Base-by-base conservation (phyloP, 805 yeast species). In the Spathaspora hagerdaliae region DNA sequence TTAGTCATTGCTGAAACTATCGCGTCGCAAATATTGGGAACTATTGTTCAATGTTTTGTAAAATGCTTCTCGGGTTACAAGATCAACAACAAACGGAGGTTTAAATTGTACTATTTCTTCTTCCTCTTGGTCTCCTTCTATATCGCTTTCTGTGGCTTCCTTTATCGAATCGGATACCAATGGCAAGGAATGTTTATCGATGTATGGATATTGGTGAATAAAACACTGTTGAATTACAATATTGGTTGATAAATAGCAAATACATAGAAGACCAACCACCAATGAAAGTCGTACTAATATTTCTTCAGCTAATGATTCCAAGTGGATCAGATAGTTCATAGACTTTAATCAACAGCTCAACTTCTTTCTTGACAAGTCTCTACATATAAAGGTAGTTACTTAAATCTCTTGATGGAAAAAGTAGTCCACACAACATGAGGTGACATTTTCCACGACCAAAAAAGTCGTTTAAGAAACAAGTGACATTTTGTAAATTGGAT, bases 1-100 rank as follows among this genome's bases (percentile, higher is more conserved):
- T 45, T 50, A 38, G 46, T 53, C 55, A 41, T 58, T 57, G 61
- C 62, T 52, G 55, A 31, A 64, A 44, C 75, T 71, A 51, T 71
- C 76, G 43, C 76, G 51, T 42, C 76, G 51, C 26, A 71, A 52
- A 47, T 67, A 69, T 51, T 68, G 75, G 2, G 74, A 67, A 51
- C 75, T 70, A 51, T 65, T 70, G 55, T 71, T 71, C 42, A 69
- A 56, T 44, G 61, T 54, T 31, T 39, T 35, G 29, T 46, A 46
- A 31, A 46, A 38, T 24, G 39, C 29, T 5, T 13, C 36, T 26
- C 38, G 32, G 12, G 9, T 29, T 9, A 29, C 12, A 3, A 29
- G 32, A 29, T 29, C 32, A 29, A 29, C 5, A 29, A 5, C 32
- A 29, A 29, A 29, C 6, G 32, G 32, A 11, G 2, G 32, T 29